Conservation (phyloP, 192 early-diverging fungal genomes). For the Gonapodya sp. region DNA sequence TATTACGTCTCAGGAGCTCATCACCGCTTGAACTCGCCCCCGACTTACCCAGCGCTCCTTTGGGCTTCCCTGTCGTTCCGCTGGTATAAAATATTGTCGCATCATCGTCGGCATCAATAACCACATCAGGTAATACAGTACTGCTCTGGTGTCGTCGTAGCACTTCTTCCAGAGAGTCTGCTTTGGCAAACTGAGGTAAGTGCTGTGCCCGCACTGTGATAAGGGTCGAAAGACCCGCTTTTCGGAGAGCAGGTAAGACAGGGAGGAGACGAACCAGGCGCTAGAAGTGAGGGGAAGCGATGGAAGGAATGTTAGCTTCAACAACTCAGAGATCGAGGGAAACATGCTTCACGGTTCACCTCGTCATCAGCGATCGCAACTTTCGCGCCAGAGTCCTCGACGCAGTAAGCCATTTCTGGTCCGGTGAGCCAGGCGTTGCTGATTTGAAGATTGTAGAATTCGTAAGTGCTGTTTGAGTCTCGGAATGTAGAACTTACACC, state of each 20-base stretch:
- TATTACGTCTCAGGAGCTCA: no score
- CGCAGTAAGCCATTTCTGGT: neutral
- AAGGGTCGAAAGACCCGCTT: neutral
- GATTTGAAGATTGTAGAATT: no score
- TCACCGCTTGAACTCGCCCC: no score
- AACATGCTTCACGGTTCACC: no score
- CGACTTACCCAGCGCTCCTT: no score
- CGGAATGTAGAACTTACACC: no score
- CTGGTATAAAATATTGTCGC: neutral
- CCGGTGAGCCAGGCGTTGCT: slow-evolving; percentile 5
- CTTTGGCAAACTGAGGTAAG: neutral
- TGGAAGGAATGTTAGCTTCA: no score
- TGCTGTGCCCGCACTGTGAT: neutral
- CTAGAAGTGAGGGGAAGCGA: no score
- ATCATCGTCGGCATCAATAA: neutral
- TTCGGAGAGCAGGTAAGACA: neutral
- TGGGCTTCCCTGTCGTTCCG: neutral
- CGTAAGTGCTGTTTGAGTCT: no score
- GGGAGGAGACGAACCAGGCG: neutral
- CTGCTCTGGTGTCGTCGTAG: neutral
- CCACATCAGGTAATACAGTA: neutral
- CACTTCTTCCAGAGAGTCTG: neutral
- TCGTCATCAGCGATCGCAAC: neutral
- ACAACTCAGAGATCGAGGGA: no score
- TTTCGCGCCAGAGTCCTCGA: neutral